phyloP scores from a whole-genome alignment of 2,329 filamentous ascomycete species.

The Clarireedia monteithiana region DNA sequence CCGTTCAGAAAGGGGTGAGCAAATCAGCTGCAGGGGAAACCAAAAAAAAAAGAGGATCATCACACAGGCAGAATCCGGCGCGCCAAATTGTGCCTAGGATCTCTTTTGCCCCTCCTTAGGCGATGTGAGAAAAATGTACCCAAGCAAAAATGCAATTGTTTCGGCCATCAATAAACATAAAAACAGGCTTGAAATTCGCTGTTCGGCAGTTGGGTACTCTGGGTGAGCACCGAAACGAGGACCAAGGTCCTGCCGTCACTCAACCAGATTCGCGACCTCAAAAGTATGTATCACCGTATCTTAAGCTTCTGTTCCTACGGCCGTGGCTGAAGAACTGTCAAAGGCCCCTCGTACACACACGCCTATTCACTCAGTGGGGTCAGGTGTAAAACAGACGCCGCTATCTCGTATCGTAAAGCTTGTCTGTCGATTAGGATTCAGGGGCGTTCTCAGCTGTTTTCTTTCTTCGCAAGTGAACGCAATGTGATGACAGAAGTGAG shows the following conservation, averaged over 20 bases:
- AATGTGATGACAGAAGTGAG: neutral
- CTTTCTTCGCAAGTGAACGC: neutral
- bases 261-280: no score
- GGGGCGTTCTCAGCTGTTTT: neutral
- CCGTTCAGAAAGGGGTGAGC: neutral
- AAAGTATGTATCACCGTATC: no score
- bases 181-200: no score
- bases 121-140: neutral
- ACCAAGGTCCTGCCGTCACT: no score
- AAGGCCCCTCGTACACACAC: neutral
- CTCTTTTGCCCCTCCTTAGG: neutral
- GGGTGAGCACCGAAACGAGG: no score
- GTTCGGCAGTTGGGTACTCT: no score
- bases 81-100: neutral
- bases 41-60: neutral
- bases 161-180: neutral
- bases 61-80: neutral
- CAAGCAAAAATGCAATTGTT: neutral
- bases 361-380: neutral
- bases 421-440: neutral
- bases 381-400: neutral
- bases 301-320: neutral
- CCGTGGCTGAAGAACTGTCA: neutral
- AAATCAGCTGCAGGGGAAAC: neutral
- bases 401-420: neutral